Evolutionary conservation across 495 filamentous ascomycete species (phyloP), one percentile per base, ranked within the genome.

Genomic region (Astrocystis sublimbata): DNA sequence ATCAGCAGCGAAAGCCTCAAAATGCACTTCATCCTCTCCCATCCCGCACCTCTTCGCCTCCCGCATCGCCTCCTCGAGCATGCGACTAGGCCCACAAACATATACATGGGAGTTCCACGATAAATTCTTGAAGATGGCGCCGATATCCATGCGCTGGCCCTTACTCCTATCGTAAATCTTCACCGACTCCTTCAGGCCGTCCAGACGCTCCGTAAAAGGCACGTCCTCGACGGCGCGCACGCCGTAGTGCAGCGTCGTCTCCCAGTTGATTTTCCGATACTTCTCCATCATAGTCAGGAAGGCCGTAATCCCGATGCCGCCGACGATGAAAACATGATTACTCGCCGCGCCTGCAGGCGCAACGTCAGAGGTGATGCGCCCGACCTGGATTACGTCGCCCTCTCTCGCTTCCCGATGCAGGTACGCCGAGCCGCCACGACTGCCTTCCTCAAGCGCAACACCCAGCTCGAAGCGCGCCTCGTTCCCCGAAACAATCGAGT

Each of bases 291-390:
- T 60, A 4, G 65, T 23, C 38, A 81, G 40, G 42, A 85, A 85
- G 0, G 82, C 81, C 9, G 82, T 85, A 59, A 85, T 76, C 0
- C 82, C 81, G 13, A 85, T 76, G 0, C 82, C 82, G 26, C 75
- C 82, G 2, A 71, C 81, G 15, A 85, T 76, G 65, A 82, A 83
- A 3, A 84, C 72, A 58, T 84, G 81, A 41, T 80, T 70, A 57
- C 75, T 78, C 0, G 78, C 79, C 2, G 72, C 72, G 21, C 40
- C 36, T 1, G 65, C 70, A 19, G 62, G 49, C 13, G 65, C 68
- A 6, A 82, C 62, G 38, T 73, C 77, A 4, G 63, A 65, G 10
- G 77, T 79, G 21, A 81, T 69, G 12, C 74, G 67, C 8, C 79
- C 78, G 0, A 79, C 73, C n/a, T 73, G 66, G 73, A 88, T 70